Evolutionary conservation across 1,284 basidiomycete genomes (phyloP), one percentile per base, ranked within the genome.

Genomic region (Pseudozyma thailandica): DNA sequence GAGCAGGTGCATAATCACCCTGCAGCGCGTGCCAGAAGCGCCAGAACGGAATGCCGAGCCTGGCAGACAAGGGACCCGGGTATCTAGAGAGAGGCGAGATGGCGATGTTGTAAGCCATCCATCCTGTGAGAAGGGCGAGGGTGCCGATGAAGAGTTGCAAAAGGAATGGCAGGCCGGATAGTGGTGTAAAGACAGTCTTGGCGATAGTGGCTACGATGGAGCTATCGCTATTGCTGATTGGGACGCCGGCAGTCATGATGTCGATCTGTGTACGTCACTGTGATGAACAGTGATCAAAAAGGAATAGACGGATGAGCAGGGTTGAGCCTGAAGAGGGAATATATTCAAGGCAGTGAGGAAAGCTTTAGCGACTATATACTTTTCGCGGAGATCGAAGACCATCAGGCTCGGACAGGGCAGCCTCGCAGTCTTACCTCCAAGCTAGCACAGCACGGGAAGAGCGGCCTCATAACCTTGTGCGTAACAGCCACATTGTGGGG

Each of bases 41-140:
- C 71, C 71, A 74, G n/a, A 74, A 50, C 4, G 74, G 74, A 13
- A 76, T 50, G 30, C 74, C 74, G 15, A 71, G 57, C 6, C 57
- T 51, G 0, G 72, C 74, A 10, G 66, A 59, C 13, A 74, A 44
- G 0, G 74, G 74, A 2, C 74, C 74, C 2, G 74, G 74, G 37
- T 65, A 66, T 23, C 61, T 55, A 13, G 74, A 52, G 4, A 74
- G 59, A 5, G 74, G 74, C 3, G 71, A 74, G 15, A 76, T 26
- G 16, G 52, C 48, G 25, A 57, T 7, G 43, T 69, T 71, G 57
- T 76, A 72, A 15, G 54, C 9, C 52, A 64, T 61, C 61, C 61
- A 71, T 27, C 42, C 57, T n/a, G 41, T 43, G 7, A 50, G 31
- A 10, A 71, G 38, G 1, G 23, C 30, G n/a, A 45, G 4, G 13